Evolutionary conservation across 2,329 filamentous ascomycete genomes (phyloP).

Genomic region (Calonectria multiphialidica): DNA sequence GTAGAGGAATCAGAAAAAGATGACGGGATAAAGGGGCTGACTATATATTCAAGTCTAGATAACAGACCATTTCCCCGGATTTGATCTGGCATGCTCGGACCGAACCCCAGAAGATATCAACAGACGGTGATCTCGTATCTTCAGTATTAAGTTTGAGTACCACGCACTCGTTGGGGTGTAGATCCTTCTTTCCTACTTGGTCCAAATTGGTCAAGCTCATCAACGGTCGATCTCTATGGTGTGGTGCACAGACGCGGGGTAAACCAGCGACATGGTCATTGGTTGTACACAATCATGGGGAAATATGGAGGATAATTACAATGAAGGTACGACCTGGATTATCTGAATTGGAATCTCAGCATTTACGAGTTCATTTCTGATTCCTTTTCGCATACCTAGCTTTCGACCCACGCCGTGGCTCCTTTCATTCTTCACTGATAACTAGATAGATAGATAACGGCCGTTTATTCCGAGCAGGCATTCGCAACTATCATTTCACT

Average conservation of each 20-base stretch:
- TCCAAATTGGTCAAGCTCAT: not conserved
- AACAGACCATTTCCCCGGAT: not conserved
- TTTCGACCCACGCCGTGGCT: no score
- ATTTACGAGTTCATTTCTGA: no score
- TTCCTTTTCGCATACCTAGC: no score
- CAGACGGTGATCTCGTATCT: not conserved
- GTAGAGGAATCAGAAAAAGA: not conserved
- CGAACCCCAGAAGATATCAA: not conserved
- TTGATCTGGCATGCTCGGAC: not conserved
- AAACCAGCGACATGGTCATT: not conserved
- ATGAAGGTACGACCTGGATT: not conserved
- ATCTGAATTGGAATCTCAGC: not conserved
- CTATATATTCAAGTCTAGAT: not conserved
- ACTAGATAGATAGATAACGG: not conserved
- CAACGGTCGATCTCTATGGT: not conserved
- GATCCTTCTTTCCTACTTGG: not conserved
- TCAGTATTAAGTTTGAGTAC: not conserved
- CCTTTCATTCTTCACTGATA: not conserved
- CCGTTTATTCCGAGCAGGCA: not conserved
- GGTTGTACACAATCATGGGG: not conserved
- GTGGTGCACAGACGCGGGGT: conserved; percentile 7
- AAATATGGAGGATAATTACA: no score
- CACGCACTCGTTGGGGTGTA: not conserved
- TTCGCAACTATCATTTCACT: not conserved
- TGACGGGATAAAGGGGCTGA: not conserved